Conservation (phyloP, 1,139 yeast species). For the Protomyces arabidopsidicola region DNA sequence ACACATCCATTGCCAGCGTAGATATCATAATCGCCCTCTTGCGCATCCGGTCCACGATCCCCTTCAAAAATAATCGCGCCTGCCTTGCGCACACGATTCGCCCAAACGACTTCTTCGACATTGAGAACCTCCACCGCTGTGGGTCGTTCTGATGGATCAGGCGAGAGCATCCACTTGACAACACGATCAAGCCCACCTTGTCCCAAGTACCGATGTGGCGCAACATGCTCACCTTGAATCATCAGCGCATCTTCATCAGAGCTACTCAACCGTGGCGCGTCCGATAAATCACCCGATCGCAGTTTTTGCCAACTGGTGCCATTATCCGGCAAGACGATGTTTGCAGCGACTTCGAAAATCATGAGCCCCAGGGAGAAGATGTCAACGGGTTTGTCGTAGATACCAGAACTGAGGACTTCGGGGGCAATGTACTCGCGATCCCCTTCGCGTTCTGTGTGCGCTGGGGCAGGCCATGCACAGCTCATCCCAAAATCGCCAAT, state of each 20-base stretch:
- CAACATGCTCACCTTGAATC: conserved; percentile 6
- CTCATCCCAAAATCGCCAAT: conserved; percentile 82
- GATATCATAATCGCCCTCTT: conserved; percentile 8
- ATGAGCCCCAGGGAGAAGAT: conserved; percentile 87
- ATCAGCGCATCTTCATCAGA: conserved; percentile 12
- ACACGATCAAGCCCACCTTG: conserved; percentile 59
- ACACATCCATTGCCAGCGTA: conserved; percentile 29
- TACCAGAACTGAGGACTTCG: conserved; percentile 75
- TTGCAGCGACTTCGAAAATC: conserved; percentile 92
- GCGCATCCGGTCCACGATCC: conserved; percentile 72
- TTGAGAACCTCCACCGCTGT: conserved; percentile 64
- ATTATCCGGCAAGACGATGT: conserved; percentile 88
- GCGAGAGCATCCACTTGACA: conserved; percentile 85
- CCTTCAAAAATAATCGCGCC: conserved; percentile 97
- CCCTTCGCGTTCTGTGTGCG: conserved; percentile 79
- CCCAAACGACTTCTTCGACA: conserved; percentile 68
- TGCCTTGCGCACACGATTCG: conserved; percentile 78
- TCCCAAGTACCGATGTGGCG: conserved; percentile 27
- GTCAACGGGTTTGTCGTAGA: conserved; percentile 89
- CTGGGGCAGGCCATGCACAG: conserved; percentile 49
- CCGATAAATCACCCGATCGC: conserved; percentile 90
- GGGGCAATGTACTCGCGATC: conserved; percentile 98
- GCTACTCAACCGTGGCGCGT: conserved; percentile 44
- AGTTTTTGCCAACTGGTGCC: conserved; percentile 96
- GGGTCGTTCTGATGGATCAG: conserved; percentile 79